phyloP scores from a whole-genome alignment of 768 basidiomycete genomes.

The Rhizopogon vulgaris region DNA sequence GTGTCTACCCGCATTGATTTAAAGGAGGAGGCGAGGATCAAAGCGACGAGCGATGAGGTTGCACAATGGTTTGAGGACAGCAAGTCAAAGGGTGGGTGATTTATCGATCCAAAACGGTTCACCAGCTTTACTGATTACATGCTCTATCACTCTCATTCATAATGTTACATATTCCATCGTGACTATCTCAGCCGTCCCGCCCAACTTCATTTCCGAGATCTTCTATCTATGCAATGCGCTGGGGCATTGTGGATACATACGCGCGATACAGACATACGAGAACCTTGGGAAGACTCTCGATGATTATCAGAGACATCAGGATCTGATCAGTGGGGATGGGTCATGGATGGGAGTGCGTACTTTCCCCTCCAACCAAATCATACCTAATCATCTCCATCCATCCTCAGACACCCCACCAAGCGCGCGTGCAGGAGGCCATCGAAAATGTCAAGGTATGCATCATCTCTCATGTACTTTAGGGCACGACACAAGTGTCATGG shows the following conservation, averaged over 20 bases:
- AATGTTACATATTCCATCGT: background rate
- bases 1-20: conserved; percentile 68
- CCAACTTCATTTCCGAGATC: conserved; percentile 96
- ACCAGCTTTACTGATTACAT: background rate
- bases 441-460: conserved; percentile 64
- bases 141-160: background rate
- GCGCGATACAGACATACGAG: conserved; percentile 71
- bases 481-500: background rate
- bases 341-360: conserved; percentile 76
- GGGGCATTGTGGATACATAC: conserved; percentile 84
- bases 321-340: conserved; percentile 58
- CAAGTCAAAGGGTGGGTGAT: conserved; percentile 36
- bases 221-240: conserved; percentile 86
- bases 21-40: conserved; percentile 88
- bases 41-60: conserved; percentile 86
- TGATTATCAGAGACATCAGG: conserved; percentile 72
- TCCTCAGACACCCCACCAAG: conserved; percentile 60
- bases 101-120: background rate
- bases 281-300: conserved; percentile 70
- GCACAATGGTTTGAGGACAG: conserved; percentile 59
- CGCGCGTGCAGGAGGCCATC: conserved; percentile 72
- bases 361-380: background rate
- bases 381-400: background rate
- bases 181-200: conserved; percentile 47
- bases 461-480: background rate